These are phyloP conservation scores for Kwoniella sp. DNA, from an alignment of 768 basidiomycete species.

Conservation along the genomic window DNA sequence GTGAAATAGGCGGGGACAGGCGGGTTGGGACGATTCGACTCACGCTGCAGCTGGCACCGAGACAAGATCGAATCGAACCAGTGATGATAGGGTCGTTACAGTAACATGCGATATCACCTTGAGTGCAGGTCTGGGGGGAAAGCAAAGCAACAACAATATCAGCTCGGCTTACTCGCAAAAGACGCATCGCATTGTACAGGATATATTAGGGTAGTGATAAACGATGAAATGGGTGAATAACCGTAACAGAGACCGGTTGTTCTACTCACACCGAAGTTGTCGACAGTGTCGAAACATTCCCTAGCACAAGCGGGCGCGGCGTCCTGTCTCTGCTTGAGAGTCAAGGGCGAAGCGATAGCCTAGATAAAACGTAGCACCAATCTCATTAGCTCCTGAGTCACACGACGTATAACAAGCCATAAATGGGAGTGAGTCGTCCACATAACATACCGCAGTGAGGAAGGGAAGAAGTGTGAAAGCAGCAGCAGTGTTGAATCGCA, in stretches of 20 bases:
- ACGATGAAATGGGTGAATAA: too few species aligned
- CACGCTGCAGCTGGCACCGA: slow-evolving; percentile 23
- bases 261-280: slow-evolving; percentile 13
- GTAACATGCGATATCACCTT: slow-evolving; percentile 27
- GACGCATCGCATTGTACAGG: too few species aligned
- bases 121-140: slow-evolving; percentile 10
- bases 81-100: slow-evolving; percentile 19
- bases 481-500: slow-evolving; percentile 1
- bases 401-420: too few species aligned
- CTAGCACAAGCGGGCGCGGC: slow-evolving; percentile 13
- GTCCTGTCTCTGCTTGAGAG: slow-evolving; percentile 10
- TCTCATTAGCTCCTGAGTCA: too few species aligned
- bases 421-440: too few species aligned
- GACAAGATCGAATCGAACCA: slow-evolving; percentile 26
- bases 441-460: slow-evolving; percentile 2
- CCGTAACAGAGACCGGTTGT: not conserved
- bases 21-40: too few species aligned
- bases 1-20: too few species aligned
- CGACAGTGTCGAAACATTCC: slow-evolving; percentile 21
- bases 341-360: slow-evolving; percentile 10
- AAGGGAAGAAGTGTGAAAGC: not conserved
- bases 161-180: not conserved
- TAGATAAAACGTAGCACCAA: not conserved
- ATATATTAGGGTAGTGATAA: too few species aligned
- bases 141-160: not conserved